phyloP scores from a whole-genome alignment of 2,329 filamentous ascomycete species.

The Epichloe coenophiala region DNA sequence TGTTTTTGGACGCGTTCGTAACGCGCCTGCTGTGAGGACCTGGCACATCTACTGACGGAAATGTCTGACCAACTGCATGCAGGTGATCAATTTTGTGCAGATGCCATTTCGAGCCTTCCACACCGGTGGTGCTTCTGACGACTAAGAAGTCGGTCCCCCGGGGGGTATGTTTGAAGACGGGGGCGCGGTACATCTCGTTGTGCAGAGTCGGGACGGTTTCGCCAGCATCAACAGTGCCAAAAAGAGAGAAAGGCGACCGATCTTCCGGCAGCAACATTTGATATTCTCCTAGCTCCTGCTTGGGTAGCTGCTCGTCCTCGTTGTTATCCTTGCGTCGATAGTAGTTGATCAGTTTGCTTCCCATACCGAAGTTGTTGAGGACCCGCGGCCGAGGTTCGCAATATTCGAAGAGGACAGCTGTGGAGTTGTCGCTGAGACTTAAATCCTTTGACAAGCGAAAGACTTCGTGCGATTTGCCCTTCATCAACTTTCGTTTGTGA shows the following conservation, averaged over 20 bases:
- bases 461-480: constrained; percentile 64
- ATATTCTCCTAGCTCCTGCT: constrained; percentile 76
- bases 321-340: constrained; percentile 67
- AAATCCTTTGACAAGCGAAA: constrained; percentile 73
- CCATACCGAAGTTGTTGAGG: constrained; percentile 95
- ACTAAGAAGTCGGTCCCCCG: constrained; percentile 72
- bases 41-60: constrained; percentile 83
- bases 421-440: constrained; percentile 78
- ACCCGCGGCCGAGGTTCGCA: constrained; percentile 87
- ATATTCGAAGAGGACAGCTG: constrained; percentile 81
- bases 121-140: constrained; percentile 66
- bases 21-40: constrained; percentile 90
- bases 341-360: constrained; percentile 90
- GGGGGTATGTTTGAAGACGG: constrained; percentile 79
- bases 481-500: constrained; percentile 71
- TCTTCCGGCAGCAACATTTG: constrained; percentile 83
- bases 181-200: constrained; percentile 90
- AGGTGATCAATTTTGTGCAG: constrained; percentile 84
- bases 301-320: constrained; percentile 64
- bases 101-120: constrained; percentile 66
- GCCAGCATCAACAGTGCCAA: constrained; percentile 82
- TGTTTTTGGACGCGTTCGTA: constrained; percentile 91
- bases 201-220: constrained; percentile 84
- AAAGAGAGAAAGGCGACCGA: constrained; percentile 89
- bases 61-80: constrained; percentile 82